Conservation (phyloP, 2,329 filamentous ascomycete species). For the Fusarium torreyae region DNA sequence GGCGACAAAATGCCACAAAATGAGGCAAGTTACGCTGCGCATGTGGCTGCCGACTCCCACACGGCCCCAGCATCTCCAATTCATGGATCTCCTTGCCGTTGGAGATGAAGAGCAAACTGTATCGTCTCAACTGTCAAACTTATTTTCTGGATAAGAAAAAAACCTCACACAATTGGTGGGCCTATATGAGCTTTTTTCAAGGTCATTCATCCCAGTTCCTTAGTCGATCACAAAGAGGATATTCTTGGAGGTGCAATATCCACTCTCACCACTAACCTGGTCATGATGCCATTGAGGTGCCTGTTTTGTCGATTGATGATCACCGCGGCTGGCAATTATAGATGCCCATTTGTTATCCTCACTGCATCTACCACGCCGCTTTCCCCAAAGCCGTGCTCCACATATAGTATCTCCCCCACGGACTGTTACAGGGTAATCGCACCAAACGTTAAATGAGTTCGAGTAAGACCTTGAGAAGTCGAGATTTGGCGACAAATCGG, state of each 20-base stretch:
- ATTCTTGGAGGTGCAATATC: background rate
- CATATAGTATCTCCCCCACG: constrained; percentile 5
- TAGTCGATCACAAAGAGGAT: no score
- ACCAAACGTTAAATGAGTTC: background rate
- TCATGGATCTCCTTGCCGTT: background rate
- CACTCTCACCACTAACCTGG: background rate
- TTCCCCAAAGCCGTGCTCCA: constrained; percentile 12
- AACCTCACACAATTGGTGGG: background rate
- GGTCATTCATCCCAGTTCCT: background rate
- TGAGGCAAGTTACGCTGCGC: constrained; percentile 32
- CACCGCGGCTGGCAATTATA: background rate
- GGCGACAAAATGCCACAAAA: constrained; percentile 43
- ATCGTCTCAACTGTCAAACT: background rate
- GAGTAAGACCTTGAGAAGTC: background rate
- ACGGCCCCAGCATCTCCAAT: background rate
- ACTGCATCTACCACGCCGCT: background rate
- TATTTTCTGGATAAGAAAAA: background rate
- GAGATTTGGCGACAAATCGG: background rate
- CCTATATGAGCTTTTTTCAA: background rate
- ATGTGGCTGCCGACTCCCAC: constrained; percentile 27
- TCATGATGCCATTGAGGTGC: constrained; percentile 15
- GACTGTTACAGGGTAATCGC: constrained; percentile 7
- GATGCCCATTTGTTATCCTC: background rate
- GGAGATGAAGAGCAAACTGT: background rate
- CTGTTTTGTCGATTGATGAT: constrained; percentile 2